Percentiles rank a stretch among this genome's conserved stretches.
These are phyloP conservation scores for Micractinium conductrix DNA, from an alignment of 139 green algal species.

Conservation along the genomic window DNA sequence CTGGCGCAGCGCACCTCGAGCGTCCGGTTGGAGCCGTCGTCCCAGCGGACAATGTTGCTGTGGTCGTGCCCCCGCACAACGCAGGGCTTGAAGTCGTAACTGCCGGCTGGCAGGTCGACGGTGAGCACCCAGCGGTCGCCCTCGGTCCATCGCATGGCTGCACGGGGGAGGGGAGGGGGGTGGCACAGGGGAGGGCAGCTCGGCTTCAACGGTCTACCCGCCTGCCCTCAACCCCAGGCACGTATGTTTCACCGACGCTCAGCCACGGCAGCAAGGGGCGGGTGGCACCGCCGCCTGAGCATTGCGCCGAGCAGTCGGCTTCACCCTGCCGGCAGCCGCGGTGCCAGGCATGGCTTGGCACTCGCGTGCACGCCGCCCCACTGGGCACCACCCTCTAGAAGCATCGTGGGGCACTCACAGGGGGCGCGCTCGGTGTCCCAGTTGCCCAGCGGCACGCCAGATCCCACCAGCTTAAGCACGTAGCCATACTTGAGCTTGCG, in stretches of 20 bases:
- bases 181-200: no score
- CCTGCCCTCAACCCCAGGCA: no score
- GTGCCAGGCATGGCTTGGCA: no score
- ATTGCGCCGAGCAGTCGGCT: no score
- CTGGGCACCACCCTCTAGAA: no score
- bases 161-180: no score
- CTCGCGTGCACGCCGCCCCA: no score
- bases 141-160: constrained; percentile 20
- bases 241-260: no score
- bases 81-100: constrained; percentile 20
- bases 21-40: constrained; percentile 11
- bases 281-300: no score
- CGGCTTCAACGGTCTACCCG: no score
- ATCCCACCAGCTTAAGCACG: constrained; percentile 20
- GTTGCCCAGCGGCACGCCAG: not conserved
- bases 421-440: not conserved
- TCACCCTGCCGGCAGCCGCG: no score
- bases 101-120: not conserved
- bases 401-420: not conserved
- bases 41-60: not conserved
- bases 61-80: not conserved
- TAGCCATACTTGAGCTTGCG: constrained; percentile 18
- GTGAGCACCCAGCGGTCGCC: constrained; percentile 18
- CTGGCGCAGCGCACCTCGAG: not conserved
- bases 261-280: no score